Conservation (phyloP, 2,329 filamentous ascomycete species). For the Pseudopyricularia javanii region DNA sequence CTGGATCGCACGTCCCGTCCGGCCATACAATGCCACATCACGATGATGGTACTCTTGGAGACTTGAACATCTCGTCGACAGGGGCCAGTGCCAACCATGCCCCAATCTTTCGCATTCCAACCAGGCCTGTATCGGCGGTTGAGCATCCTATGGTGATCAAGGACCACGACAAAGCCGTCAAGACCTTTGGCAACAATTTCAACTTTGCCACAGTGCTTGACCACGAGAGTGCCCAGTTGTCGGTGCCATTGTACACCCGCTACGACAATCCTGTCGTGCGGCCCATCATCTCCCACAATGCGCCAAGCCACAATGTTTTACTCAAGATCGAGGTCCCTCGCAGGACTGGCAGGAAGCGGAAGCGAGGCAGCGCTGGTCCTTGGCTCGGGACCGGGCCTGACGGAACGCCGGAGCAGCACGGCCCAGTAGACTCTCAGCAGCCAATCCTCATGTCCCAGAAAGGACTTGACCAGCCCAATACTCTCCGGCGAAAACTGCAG, state of each 20-base stretch:
- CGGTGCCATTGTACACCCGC: constrained; percentile 61
- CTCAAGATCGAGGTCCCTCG: constrained; percentile 80
- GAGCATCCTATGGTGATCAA: constrained; percentile 30
- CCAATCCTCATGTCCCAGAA: not conserved
- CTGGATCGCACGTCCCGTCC: no score
- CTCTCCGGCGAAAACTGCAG: constrained; percentile 49
- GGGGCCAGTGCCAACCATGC: constrained; percentile 11
- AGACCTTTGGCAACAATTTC: constrained; percentile 24
- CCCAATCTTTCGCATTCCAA: constrained; percentile 22
- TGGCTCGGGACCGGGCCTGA: constrained; percentile 39
- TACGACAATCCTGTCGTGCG: constrained; percentile 70
- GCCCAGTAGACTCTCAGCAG: not conserved
- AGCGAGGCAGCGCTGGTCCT: constrained; percentile 59
- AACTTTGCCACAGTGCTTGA: constrained; percentile 30
- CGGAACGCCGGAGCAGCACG: not conserved
- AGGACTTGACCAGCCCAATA: constrained; percentile 32
- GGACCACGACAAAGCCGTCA: constrained; percentile 26
- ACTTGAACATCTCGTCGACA: not conserved
- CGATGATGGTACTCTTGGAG: not conserved
- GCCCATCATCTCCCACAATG: constrained; percentile 65
- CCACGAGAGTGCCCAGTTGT: constrained; percentile 28
- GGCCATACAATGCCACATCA: not conserved
- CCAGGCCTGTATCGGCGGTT: constrained; percentile 24
- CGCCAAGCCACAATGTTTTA: constrained; percentile 69
- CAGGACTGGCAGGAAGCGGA: constrained; percentile 75